These are phyloP conservation scores for Rutstroemia sp. DNA, from an alignment of 2,329 filamentous ascomycete species.

Conservation along the genomic window DNA sequence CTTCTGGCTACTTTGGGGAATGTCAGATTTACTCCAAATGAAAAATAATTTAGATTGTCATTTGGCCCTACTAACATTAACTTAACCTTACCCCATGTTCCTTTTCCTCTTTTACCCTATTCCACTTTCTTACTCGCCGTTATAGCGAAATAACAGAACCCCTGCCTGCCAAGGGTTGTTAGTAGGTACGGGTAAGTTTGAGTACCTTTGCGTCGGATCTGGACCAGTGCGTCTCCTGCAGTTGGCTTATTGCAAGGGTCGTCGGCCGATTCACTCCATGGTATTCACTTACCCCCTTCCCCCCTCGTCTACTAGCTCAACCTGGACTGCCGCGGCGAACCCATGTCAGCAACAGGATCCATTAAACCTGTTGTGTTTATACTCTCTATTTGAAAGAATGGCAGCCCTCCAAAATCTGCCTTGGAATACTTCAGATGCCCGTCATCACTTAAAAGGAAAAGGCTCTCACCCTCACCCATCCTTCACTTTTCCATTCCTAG, in stretches of 20 bases:
- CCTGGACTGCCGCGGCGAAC: conserved; percentile 1
- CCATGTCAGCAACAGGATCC: conserved; percentile 3
- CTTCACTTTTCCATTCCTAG: neutral
- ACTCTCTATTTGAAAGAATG: conserved; percentile 7
- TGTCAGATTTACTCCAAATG: conserved; percentile 3
- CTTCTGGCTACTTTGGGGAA: neutral
- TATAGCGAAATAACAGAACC: neutral
- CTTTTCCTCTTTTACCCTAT: neutral
- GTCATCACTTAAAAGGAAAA: neutral
- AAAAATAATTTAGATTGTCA: neutral
- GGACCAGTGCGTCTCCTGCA: conserved; percentile 7
- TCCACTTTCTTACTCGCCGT: neutral
- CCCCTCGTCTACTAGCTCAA: neutral
- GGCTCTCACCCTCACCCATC: neutral
- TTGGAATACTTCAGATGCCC: conserved; percentile 8
- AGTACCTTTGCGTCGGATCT: conserved; percentile 6
- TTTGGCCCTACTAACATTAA: neutral
- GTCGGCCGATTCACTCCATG: conserved; percentile 2
- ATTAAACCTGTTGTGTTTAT: conserved; percentile 6
- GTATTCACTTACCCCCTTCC: neutral
- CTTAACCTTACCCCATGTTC: conserved; percentile 1
- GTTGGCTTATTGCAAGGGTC: conserved; percentile 7
- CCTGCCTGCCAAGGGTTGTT: neutral
- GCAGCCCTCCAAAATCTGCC: conserved; percentile 6
- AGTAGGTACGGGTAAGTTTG: neutral